Evolutionary conservation across 345 rosid species (phyloP).

Genomic region (Brassica napus): Da-Ae NC_063447.1:47215501-47216000

Average conservation of each 20-base stretch:
- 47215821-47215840: constrained; percentile 72
- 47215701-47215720: constrained; percentile 79
- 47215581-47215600: constrained; percentile 68
- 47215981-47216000: constrained; percentile 61
- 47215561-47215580: constrained; percentile 67
- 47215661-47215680: constrained; percentile 79
- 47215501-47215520: constrained; percentile 86
- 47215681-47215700: constrained; percentile 80
- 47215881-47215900: constrained; percentile 69
- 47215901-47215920: constrained; percentile 49
- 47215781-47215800: constrained; percentile 52
- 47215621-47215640: constrained; percentile 61
- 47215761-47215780: constrained; percentile 78
- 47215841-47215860: constrained; percentile 64
- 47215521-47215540: constrained; percentile 60
- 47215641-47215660: constrained; percentile 57
- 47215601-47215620: constrained; percentile 44
- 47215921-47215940: constrained; percentile 60
- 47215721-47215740: constrained; percentile 72
- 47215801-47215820: constrained; percentile 37
- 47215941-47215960: constrained; percentile 45
- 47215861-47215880: constrained; percentile 74
- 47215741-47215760: constrained; percentile 79
- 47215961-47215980: constrained; percentile 64
- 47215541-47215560: constrained; percentile 66